Evolutionary conservation across 345 rosid species (phyloP).

Genomic region (Reutealis trisperma): DNA sequence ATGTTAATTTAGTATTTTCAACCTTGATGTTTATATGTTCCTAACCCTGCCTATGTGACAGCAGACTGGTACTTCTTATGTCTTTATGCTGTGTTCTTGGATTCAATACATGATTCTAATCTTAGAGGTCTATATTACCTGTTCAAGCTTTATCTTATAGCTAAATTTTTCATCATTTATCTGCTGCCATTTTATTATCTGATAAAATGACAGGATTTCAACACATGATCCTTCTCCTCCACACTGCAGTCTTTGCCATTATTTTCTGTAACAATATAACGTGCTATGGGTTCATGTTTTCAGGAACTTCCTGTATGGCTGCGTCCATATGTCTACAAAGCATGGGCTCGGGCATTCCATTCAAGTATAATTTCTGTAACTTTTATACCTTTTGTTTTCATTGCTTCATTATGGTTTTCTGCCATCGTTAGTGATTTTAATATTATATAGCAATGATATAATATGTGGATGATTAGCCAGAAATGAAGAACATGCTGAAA

Average conservation of each 20-base stretch:
- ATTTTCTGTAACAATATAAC: neutral
- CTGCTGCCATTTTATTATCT: neutral
- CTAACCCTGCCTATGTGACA: neutral
- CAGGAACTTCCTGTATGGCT: constrained; percentile 85
- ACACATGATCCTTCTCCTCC: neutral
- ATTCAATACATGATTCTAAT: neutral
- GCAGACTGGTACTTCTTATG: neutral
- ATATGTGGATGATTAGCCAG: neutral
- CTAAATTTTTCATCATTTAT: neutral
- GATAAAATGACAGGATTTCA: constrained; percentile 3
- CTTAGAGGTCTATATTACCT: neutral
- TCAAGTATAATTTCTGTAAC: constrained; percentile 55
- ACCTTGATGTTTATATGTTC: neutral
- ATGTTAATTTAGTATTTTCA: neutral
- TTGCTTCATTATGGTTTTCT: neutral
- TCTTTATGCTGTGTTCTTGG: neutral
- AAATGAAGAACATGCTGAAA: constrained; percentile 7
- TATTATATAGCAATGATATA: constrained; percentile 1
- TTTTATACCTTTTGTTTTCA: constrained; percentile 2
- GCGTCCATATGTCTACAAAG: constrained; percentile 78
- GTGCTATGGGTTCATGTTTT: constrained; percentile 20
- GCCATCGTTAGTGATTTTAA: constrained; percentile 2
- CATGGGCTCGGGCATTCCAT: constrained; percentile 96
- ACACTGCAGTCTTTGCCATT: neutral
- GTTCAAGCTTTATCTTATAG: neutral